phyloP scores from a whole-genome alignment of 768 basidiomycete species.

The Serendipita sp. region DNA sequence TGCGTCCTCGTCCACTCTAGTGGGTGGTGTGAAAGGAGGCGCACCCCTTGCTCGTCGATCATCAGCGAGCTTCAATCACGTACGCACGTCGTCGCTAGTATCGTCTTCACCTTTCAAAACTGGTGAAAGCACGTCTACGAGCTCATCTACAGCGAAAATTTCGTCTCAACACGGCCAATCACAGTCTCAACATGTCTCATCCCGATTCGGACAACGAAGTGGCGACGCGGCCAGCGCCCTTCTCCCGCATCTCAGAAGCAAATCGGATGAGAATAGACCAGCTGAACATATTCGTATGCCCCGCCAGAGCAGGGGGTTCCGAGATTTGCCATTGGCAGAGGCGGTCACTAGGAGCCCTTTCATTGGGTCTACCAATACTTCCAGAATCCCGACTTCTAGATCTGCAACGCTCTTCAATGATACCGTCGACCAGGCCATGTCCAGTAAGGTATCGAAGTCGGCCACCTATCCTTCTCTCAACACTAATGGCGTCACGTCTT shows the following conservation, averaged over 20 bases:
- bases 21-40: conserved; percentile 1
- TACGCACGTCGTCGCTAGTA: conserved; percentile 62
- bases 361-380: conserved; percentile 16
- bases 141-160: background rate
- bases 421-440: background rate
- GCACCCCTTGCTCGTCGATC: conserved; percentile 41
- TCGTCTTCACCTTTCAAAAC: conserved; percentile 72
- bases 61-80: conserved; percentile 66
- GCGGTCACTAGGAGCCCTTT: conserved; percentile 77
- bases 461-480: background rate
- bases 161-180: conserved; percentile 27
- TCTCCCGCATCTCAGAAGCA: background rate
- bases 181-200: background rate
- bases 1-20: background rate
- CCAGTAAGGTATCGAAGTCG: background rate
- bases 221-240: background rate
- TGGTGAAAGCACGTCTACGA: background rate
- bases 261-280: conserved; percentile 24
- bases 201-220: conserved; percentile 5
- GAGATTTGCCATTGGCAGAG: conserved; percentile 57
- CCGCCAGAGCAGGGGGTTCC: conserved; percentile 58
- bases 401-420: background rate
- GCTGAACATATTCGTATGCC: conserved; percentile 37
- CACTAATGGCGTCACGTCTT: background rate
- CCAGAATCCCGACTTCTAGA: background rate